These are phyloP conservation scores for Dictyostelium intermedium DNA, from an alignment of 78 protist genomes.

Conservation along the genomic window DNA sequence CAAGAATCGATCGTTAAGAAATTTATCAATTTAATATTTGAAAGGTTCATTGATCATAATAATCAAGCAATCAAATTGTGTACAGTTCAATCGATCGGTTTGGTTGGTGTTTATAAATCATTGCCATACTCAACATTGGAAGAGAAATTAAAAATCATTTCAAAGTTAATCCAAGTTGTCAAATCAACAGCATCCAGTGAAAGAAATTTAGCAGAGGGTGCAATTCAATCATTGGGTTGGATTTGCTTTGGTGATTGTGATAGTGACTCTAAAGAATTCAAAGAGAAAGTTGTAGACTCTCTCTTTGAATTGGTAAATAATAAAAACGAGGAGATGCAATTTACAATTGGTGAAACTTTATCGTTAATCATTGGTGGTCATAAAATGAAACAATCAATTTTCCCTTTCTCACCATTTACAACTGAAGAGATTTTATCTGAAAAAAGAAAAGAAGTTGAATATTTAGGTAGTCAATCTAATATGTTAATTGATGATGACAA, in stretches of 20 bases:
- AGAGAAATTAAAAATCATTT: neutral
- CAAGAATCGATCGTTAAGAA: neutral
- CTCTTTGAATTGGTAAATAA: slow-evolving; percentile 64
- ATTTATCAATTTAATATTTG: neutral
- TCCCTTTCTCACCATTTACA: slow-evolving; percentile 70
- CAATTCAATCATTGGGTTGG: slow-evolving; percentile 37
- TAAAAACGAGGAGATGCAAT: slow-evolving; percentile 73
- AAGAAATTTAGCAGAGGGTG: slow-evolving; percentile 9
- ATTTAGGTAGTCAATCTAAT: neutral
- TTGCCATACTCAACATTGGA: neutral
- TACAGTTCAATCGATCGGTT: slow-evolving; percentile 13
- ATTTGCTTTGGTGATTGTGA: slow-evolving; percentile 36
- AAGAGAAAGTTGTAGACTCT: slow-evolving; percentile 24
- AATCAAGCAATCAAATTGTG: neutral
- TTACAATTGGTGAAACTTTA: slow-evolving; percentile 61
- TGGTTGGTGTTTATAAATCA: slow-evolving; percentile 23
- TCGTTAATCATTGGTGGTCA: slow-evolving; percentile 46
- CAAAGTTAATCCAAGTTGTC: neutral
- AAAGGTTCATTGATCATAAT: slow-evolving; percentile 22
- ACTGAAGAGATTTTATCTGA: slow-evolving; percentile 18
- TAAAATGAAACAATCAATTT: slow-evolving; percentile 1
- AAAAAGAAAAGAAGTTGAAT: neutral
- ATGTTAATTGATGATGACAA: neutral
- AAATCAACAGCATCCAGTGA: slow-evolving; percentile 18
- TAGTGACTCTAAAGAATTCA: neutral